Evolutionary conservation across 345 rosid species (phyloP).

Genomic region (Eucalyptus curtisii): DNA sequence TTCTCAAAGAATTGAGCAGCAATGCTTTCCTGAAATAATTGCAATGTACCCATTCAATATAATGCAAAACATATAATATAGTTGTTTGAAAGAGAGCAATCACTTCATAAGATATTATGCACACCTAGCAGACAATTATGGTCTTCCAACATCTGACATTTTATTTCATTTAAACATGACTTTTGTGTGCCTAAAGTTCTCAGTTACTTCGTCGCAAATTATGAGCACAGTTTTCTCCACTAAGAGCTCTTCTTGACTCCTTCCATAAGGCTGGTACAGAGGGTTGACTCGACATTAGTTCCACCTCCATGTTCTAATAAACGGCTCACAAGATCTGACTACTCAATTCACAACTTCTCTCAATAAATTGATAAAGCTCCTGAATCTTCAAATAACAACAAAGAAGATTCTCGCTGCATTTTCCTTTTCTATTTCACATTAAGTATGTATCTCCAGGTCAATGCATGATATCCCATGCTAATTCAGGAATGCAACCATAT

Average conservation of each 20-base stretch:
- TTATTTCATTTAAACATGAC: not conserved
- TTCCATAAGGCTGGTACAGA: not conserved
- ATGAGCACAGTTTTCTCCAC: not conserved
- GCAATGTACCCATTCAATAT: not conserved
- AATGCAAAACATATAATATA: not conserved
- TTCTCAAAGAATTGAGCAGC: constrained; percentile 59
- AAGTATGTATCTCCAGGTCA: not conserved
- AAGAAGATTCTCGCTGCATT: not conserved
- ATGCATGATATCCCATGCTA: not conserved
- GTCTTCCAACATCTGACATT: not conserved
- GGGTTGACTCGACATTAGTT: not conserved
- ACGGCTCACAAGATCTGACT: not conserved
- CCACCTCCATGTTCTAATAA: not conserved
- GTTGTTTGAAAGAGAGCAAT: not conserved
- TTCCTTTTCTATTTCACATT: not conserved
- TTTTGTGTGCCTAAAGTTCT: not conserved
- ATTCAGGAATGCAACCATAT: not conserved
- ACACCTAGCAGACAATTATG: not conserved
- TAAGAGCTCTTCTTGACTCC: not conserved
- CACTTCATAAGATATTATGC: not conserved
- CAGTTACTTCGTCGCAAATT: not conserved
- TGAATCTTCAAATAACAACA: not conserved
- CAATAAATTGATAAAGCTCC: not conserved
- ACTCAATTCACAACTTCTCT: not conserved
- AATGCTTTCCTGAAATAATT: constrained; percentile 49